Evolutionary conservation across 805 yeast species (phyloP).

Genomic region (Kurtzmaniella fragi): DNA sequence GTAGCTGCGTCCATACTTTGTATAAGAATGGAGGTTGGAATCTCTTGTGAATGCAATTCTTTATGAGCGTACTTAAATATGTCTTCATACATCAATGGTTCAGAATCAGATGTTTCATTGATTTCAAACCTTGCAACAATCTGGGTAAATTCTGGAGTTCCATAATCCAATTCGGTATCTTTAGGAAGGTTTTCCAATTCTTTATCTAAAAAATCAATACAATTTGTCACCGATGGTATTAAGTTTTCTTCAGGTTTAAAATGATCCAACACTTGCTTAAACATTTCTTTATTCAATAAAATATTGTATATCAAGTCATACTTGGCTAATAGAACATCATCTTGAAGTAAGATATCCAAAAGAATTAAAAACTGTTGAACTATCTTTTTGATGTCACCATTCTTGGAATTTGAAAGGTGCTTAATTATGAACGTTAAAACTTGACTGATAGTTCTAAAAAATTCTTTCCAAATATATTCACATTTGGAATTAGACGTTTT

Average conservation of each 20-base stretch:
- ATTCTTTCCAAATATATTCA: conserved; percentile 33
- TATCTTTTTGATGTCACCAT: conserved; percentile 2
- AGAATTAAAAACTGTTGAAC: conserved; percentile 8
- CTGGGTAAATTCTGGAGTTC: conserved; percentile 19
- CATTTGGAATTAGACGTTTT: conserved; percentile 10
- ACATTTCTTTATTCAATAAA: conserved; percentile 19
- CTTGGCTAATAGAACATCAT: conserved; percentile 13
- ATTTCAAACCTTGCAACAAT: conserved; percentile 6
- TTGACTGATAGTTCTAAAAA: conserved; percentile 23
- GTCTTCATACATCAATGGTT: background rate
- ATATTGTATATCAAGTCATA: conserved; percentile 26
- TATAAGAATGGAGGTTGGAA: background rate
- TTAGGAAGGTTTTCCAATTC: conserved; percentile 8
- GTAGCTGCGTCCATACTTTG: no score
- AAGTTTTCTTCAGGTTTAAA: conserved; percentile 8
- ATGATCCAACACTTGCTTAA: conserved; percentile 12
- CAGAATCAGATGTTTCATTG: background rate
- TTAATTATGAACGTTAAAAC: conserved; percentile 25
- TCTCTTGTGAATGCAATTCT: background rate
- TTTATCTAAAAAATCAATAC: conserved; percentile 13
- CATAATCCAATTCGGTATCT: conserved; percentile 17
- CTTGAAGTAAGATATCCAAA: conserved; percentile 20
- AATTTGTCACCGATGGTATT: conserved; percentile 3
- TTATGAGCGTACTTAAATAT: conserved; percentile 5
- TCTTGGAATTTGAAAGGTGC: conserved; percentile 11